phyloP scores from a whole-genome alignment of 139 green algal species.

The Tetradesmus lagerheimii region DNA sequence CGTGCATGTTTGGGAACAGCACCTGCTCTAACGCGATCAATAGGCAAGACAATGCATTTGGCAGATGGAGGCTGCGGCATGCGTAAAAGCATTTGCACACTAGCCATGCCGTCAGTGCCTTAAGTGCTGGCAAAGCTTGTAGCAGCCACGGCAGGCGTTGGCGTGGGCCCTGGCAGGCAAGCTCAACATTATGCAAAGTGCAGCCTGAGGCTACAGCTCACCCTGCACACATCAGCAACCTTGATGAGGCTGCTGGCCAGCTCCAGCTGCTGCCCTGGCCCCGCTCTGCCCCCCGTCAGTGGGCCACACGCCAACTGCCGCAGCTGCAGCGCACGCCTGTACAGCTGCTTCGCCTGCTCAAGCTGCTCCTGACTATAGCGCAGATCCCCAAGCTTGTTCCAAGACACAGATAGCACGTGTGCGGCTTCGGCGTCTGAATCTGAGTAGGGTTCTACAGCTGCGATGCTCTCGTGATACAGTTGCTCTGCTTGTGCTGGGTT shows the following conservation, averaged over 20 bases:
- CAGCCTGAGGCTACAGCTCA: not conserved
- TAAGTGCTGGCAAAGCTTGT: too few species aligned
- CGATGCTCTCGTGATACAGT: constrained; percentile 48
- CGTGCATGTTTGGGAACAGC: too few species aligned
- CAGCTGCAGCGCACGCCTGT: constrained; percentile 52
- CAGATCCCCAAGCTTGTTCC: constrained; percentile 54
- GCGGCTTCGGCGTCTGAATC: constrained; percentile 44
- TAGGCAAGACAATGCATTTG: too few species aligned
- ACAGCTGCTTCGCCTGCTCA: constrained; percentile 40
- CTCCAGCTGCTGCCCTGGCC: constrained; percentile 50
- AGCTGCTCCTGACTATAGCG: constrained; percentile 38
- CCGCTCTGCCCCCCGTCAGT: not conserved
- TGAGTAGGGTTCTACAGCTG: constrained; percentile 9
- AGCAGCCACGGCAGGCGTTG: too few species aligned
- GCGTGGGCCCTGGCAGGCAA: too few species aligned
- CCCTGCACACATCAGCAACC: constrained; percentile 56
- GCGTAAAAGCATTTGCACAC: too few species aligned
- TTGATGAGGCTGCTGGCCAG: constrained; percentile 58
- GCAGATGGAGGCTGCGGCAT: too few species aligned
- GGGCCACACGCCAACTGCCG: constrained; percentile 35
- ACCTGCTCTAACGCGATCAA: too few species aligned
- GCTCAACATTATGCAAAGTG: too few species aligned
- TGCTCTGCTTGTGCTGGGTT: constrained; percentile 38
- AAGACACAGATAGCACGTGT: constrained; percentile 57
- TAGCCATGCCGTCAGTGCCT: too few species aligned